Base-by-base conservation (phyloP, 2,329 filamentous ascomycete genomes). In the Microsporum canis region DNA sequence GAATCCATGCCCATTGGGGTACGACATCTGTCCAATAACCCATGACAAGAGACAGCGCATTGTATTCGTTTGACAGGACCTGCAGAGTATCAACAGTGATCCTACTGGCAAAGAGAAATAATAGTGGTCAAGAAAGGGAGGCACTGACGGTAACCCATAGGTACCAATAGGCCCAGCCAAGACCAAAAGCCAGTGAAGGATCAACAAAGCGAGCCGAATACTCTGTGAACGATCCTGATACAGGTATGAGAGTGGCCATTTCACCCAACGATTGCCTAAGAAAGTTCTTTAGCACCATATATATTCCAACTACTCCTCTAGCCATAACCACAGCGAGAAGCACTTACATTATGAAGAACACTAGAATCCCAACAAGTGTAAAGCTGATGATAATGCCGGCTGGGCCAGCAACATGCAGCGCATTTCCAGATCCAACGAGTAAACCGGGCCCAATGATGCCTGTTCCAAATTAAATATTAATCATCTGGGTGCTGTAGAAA, bases 381-480 rank as follows among this genome's bases (percentile, higher is more conserved):
- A 91, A 91, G 1, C 87, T 87, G 68, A 91, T 89, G 39, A 91
- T 71, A 57, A 89, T 73, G 0, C 86, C 84, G 0, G 86, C 88
- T 14, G 88, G 88, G 0, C 88, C 88, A 60, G 87, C 87, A 47
- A 79, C 82, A 10, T 81, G 78, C 29, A 91, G 75, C 0, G 88
- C 88, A 55, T 85, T 83, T 39, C 88, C 88, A 1, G 85, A 81
- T 14, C 87, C 88, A 60, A 90, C 84, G 2, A 91, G 79, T 45
- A 91, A 76, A 27, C 88, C 88, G 3, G 88, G 86, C 0, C 88
- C 88, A 63, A 82, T 82, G 62, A 82, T 82, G 8, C 80, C 79
- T 68, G 74, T 70, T n/a, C 73, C 61, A 59, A n/a, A 43, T 6
- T 14, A 34, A 34, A 49, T 31, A 33, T 33, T 36, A 41, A 49